Evolutionary conservation across 768 basidiomycete genomes (phyloP).

Genomic region (Macrolepiota fuliginosa): DNA sequence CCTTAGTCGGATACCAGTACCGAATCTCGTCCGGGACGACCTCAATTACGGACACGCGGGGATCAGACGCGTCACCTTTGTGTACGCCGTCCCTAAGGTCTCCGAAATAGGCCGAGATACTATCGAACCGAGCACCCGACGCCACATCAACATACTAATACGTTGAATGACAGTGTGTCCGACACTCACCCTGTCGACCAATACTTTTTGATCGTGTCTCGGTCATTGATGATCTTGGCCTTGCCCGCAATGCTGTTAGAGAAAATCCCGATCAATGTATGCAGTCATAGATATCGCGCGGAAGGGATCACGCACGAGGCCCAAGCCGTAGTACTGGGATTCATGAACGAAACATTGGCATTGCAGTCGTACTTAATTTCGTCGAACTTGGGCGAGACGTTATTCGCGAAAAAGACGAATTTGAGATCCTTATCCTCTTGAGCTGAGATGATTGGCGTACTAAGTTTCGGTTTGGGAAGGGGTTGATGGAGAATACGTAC

Average conservation of each 20-base stretch:
- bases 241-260: constrained; percentile 60
- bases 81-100: constrained; percentile 84
- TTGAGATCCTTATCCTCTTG: constrained; percentile 45
- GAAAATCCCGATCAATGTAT: background rate
- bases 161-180: background rate
- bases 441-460: constrained; percentile 30
- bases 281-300: background rate
- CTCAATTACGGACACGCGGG: constrained; percentile 76
- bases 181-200: constrained; percentile 52
- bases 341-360: constrained; percentile 80
- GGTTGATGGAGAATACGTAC: constrained; percentile 34
- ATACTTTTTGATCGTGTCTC: constrained; percentile 58
- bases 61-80: constrained; percentile 76
- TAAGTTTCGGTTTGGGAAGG: too few species aligned
- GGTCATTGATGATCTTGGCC: constrained; percentile 64
- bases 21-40: constrained; percentile 78
- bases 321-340: constrained; percentile 72
- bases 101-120: constrained; percentile 77
- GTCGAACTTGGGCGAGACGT: constrained; percentile 68
- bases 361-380: constrained; percentile 74
- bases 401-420: constrained; percentile 73
- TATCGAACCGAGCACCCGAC: constrained; percentile 21
- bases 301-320: constrained; percentile 43
- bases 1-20: constrained; percentile 74
- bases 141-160: background rate